These are phyloP conservation scores for Aspergillus aculeatus DNA, from an alignment of 2,329 filamentous ascomycete species.

Conservation along the genomic window DNA sequence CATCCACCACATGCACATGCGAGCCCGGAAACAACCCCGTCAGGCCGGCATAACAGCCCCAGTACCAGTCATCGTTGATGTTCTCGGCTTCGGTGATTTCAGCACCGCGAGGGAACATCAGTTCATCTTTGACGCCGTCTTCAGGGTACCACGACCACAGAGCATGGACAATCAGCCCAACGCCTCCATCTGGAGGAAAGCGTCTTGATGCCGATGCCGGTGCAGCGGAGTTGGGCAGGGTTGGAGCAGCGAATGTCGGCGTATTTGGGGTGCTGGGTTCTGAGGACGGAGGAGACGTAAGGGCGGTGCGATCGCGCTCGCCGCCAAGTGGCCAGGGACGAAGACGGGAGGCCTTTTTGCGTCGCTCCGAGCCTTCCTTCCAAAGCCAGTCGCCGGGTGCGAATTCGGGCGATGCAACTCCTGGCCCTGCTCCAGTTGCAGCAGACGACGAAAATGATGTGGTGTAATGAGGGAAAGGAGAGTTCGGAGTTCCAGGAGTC, in stretches of 20 bases:
- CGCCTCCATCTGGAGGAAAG: conserved; percentile 75
- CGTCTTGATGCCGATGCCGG: conserved; percentile 20
- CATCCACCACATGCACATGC: conserved; percentile 61
- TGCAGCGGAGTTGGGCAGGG: conserved; percentile 47
- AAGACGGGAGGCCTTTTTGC: conserved; percentile 39
- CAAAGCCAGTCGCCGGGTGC: conserved; percentile 42
- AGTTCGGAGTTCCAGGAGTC: neutral
- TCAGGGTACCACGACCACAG: conserved; percentile 78
- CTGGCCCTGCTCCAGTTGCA: conserved; percentile 23
- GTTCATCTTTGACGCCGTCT: conserved; percentile 60
- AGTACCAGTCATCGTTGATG: conserved; percentile 88
- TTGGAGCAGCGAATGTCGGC: conserved; percentile 51
- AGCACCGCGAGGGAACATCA: conserved; percentile 79
- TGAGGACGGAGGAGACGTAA: conserved; percentile 1
- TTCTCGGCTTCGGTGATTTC: conserved; percentile 81
- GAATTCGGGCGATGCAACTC: conserved; percentile 26
- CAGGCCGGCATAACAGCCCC: conserved; percentile 78
- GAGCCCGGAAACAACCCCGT: conserved; percentile 77
- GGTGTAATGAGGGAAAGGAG: neutral
- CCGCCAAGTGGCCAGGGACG: conserved; percentile 19
- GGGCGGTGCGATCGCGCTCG: conserved; percentile 11
- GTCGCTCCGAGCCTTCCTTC: conserved; percentile 41
- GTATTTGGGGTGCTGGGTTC: conserved; percentile 21
- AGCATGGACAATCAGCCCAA: conserved; percentile 63
- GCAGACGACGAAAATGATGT: neutral